phyloP scores from a whole-genome alignment of 768 basidiomycete genomes.

The Pisolithus sp. region DNA sequence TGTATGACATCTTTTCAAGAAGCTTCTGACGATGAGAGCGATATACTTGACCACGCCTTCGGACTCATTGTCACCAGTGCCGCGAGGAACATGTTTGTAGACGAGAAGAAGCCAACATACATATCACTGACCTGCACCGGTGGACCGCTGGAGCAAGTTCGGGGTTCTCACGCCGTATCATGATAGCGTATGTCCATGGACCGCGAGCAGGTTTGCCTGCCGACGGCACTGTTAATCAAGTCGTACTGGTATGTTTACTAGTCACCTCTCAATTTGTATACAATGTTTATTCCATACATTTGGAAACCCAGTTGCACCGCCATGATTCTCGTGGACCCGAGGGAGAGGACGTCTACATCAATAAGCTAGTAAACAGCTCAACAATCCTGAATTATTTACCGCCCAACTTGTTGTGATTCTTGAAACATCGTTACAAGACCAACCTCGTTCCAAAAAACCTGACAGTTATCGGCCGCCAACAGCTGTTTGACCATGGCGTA shows the following conservation, averaged over 20 bases:
- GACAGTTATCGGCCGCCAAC: constrained; percentile 30
- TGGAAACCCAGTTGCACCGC: constrained; percentile 29
- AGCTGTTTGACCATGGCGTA: constrained; percentile 37
- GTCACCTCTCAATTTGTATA: not conserved
- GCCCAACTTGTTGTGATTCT: constrained; percentile 27
- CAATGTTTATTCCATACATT: no score
- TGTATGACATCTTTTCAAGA: constrained; percentile 86
- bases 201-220: constrained; percentile 25
- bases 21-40: constrained; percentile 96
- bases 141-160: constrained; percentile 17
- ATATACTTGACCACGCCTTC: constrained; percentile 97
- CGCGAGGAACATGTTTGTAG: constrained; percentile 96
- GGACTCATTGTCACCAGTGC: constrained; percentile 93
- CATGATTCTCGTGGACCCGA: constrained; percentile 37
- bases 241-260: constrained; percentile 26
- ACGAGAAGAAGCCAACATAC: constrained; percentile 61
- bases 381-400: constrained; percentile 27
- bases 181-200: constrained; percentile 25
- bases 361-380: constrained; percentile 24
- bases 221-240: constrained; percentile 35
- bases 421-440: constrained; percentile 32
- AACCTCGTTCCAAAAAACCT: constrained; percentile 31
- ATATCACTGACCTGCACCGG: constrained; percentile 37
- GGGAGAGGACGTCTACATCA: constrained; percentile 25
- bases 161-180: constrained; percentile 35